phyloP scores from a whole-genome alignment of 2,329 filamentous ascomycete species.

The Botryotinia convoluta region DNA sequence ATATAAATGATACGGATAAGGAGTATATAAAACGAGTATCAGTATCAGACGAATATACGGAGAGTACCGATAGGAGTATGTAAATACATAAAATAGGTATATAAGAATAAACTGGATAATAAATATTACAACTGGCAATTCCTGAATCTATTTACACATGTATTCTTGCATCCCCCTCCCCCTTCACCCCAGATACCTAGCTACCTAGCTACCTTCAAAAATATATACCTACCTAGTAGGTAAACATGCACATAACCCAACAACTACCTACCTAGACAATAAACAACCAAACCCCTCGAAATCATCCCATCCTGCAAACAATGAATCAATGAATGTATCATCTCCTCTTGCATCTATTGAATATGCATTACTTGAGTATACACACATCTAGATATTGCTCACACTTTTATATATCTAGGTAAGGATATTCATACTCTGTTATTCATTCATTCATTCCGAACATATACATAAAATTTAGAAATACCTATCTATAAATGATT shows the following conservation, averaged over 20 bases:
- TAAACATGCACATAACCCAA: no score
- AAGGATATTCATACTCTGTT: no score
- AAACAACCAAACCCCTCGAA: neutral
- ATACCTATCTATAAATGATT: neutral
- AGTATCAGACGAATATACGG: neutral
- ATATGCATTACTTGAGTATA: neutral
- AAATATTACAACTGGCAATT: neutral
- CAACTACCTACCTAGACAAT: no score
- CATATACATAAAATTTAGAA: no score
- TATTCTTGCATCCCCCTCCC: no score
- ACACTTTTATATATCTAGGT: no score
- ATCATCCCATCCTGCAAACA: no score
- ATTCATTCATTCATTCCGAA: no score
- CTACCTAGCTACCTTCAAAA: no score
- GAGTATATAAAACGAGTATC: neutral
- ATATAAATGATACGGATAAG: neutral
- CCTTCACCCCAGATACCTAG: neutral
- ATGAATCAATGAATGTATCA: no score
- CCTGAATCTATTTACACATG: neutral
- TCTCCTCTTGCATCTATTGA: no score
- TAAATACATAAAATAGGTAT: neutral
- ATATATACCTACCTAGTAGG: no score
- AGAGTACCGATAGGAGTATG: neutral
- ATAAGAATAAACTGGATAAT: neutral
- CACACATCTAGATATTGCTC: neutral